Base-by-base conservation (phyloP, 164 flowering plant genomes). In the Cinnamomum chago region DNA sequence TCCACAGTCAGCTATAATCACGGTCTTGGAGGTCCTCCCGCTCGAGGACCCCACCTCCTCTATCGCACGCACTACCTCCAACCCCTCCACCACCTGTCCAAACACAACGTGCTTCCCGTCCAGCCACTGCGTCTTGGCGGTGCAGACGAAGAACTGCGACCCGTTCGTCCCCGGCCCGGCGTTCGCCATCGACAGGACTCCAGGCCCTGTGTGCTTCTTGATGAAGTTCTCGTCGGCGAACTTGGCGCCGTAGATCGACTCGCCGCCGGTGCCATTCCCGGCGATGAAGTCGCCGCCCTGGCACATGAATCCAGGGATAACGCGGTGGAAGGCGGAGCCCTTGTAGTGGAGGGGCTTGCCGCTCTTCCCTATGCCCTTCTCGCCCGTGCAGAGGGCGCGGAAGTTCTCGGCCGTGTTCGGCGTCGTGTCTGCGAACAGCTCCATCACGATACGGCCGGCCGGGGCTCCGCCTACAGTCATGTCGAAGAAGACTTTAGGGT, bases 271-370 rank as follows among this genome's bases (percentile, higher is more conserved):
- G 9, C 96, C 92, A 78, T 88, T 87, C 15, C 96, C 93, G 62
- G 84, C 83, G 7, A 91, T 90, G 86, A 90, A 87, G 73, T 91
- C 96, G 10, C 96, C 96, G 2, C 94, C 92, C 80, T 90, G 93
- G 79, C 92, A 90, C 91, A 90, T 88, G 87, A 88, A 89, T 0
- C 69, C 71, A 0, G 93, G 94, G 83, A 91, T 91, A 77, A 91
- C 91, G 2, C 91, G 85, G 86, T 91, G 94, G 84, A 91, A 91
- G 67, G 71, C 3, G 0, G 93, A 91, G 2, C 88, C 90, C 76
- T 91, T 91, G 88, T 74, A 91, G 87, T 91, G 93, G 28, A 91
- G 85, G n/a, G 96, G 87, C 83, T 88, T 89, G 40, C 95, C 90
- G 80, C 71, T 40, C n/a, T 70, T 76, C 15, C 92, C 91, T 50